Base-by-base conservation (phyloP, 306 rosid genomes). In the Prinsepia uniflora region DNA sequence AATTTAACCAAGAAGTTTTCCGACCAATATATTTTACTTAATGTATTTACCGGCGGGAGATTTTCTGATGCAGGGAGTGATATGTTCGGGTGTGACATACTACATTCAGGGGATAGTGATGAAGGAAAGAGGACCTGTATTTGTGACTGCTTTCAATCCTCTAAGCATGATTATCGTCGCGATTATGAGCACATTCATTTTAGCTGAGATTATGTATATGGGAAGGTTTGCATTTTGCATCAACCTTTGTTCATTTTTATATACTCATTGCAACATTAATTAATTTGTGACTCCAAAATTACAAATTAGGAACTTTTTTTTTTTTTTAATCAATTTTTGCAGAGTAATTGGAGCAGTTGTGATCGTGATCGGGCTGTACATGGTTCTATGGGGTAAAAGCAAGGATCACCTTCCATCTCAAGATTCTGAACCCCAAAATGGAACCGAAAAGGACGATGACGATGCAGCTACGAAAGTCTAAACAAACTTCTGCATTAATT, bases 81-180 rank as follows among this genome's bases (percentile, higher is more conserved):
- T 84, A 12, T 75, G 80, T 49, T 78, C 87, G 3, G 92, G 87
- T 15, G 14, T 74, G 22, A 22, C 80, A 12, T 76, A 73, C 58
- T 80, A 70, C 22, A 19, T 87, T 72, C 92, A 87, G 42, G 86
- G 84, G 44, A 3, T 74, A 3, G 68, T 84, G 64, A 66, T 84
- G 82, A 80, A 84, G 75, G 78, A 67, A 41, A 84, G 71, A 34
- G 92, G 92, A 45, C 89, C 89, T 30, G 81, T 87, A 78, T 84
- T 82, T 48, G 78, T 81, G 56, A 82, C 79, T 53, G 80, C 89
- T 10, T 82, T 82, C 22, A 57, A 11, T 58, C 92, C 92, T 40
- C 71, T 87, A 10, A 10, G 63, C 76, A 76, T 76, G 89, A 58
- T 87, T 66, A 77, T 87, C 10, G 89, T 82, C 2, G 84, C 92